Evolutionary conservation across 257 asterid genomes (phyloP).

Genomic region (Gardenia jasminoides): DNA sequence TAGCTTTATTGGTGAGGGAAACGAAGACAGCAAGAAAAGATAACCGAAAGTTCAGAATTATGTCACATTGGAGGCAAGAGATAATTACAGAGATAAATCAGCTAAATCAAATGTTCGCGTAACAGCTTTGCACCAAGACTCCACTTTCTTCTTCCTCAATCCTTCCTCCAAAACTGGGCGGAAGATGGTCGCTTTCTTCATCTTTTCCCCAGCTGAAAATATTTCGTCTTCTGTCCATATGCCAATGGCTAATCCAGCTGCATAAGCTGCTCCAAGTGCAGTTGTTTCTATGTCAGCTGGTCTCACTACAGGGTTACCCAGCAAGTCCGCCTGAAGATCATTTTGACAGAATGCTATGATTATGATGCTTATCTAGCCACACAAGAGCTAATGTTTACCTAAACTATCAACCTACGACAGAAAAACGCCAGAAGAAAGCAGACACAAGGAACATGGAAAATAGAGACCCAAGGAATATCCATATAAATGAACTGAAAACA

Average conservation of each 20-base stretch:
- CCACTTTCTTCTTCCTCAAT: slow-evolving; percentile 69
- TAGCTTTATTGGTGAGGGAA: neutral
- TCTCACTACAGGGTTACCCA: slow-evolving; percentile 76
- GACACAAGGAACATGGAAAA: neutral
- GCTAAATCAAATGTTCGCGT: slow-evolving; percentile 74
- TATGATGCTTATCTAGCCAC: neutral
- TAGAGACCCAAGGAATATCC: neutral
- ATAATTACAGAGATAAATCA: slow-evolving; percentile 32
- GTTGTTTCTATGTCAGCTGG: slow-evolving; percentile 89
- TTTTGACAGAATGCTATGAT: neutral
- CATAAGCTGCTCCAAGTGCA: slow-evolving; percentile 96
- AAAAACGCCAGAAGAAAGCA: neutral
- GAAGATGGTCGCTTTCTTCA: slow-evolving; percentile 52
- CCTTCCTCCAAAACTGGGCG: slow-evolving; percentile 48
- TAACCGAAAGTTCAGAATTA: neutral
- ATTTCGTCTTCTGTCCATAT: slow-evolving; percentile 71
- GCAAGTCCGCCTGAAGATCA: slow-evolving; percentile 63
- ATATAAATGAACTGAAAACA: neutral
- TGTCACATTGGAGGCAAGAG: neutral
- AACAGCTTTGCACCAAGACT: slow-evolving; percentile 92
- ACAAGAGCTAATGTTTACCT: neutral
- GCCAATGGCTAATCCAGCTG: slow-evolving; percentile 91
- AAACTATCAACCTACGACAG: neutral
- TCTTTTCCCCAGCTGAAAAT: slow-evolving; percentile 57
- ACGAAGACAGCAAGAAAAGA: neutral